These are phyloP conservation scores for Talaromyces proteolyticus DNA, from an alignment of 495 filamentous ascomycete species.

Conservation along the genomic window DNA sequence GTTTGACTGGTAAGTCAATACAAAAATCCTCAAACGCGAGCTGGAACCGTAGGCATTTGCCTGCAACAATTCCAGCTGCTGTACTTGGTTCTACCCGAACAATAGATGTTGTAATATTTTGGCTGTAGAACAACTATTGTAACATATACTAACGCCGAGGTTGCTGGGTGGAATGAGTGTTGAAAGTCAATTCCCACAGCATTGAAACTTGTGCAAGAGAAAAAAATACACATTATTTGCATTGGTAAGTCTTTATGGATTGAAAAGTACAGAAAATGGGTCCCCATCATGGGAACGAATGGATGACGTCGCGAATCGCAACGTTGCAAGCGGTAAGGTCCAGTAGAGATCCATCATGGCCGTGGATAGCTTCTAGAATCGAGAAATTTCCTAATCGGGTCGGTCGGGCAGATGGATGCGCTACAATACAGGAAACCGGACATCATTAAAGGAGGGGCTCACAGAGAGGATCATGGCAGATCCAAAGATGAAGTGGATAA, in stretches of 20 bases:
- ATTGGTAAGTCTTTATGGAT: not conserved
- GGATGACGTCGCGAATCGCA: not conserved
- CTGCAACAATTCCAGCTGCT: not conserved
- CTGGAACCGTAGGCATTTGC: not conserved
- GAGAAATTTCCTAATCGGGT: constrained; percentile 2
- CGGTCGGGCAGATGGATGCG: not conserved
- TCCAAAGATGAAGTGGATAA: not conserved
- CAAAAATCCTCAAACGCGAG: not conserved
- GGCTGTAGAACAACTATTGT: not conserved
- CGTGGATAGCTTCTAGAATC: constrained; percentile 5
- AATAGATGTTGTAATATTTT: not conserved
- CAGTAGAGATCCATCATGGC: constrained; percentile 1
- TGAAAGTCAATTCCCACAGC: not conserved
- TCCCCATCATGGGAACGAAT: constrained; percentile 1
- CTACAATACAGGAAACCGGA: not conserved
- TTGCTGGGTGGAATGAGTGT: not conserved
- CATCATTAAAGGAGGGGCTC: not conserved
- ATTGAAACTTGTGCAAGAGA: not conserved
- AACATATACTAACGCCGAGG: no score
- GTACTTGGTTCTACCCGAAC: not conserved
- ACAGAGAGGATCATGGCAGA: not conserved
- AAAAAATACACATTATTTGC: not conserved
- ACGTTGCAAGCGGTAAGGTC: constrained; percentile 7
- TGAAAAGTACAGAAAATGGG: not conserved
- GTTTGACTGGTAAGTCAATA: not conserved